Evolutionary conservation across 345 rosid species (phyloP), one percentile per base, ranked within the genome.

Genomic region (Euphorbia lathyris): DNA sequence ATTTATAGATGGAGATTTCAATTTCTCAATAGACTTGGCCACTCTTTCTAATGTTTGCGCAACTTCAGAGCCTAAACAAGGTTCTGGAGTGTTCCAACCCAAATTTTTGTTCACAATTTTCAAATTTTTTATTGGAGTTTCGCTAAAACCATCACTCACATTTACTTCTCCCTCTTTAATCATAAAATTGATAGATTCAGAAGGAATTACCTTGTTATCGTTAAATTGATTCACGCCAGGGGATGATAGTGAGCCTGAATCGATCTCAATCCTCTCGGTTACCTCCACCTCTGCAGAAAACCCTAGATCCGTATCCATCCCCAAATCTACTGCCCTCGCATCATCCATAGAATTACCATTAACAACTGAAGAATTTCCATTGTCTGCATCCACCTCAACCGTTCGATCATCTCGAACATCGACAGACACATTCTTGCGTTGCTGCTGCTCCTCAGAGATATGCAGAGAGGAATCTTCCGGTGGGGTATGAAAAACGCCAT

Each of bases 301-400:
- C 74, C 80, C 84, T 72, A 74, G 10, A 66, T 82, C 84, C 26
- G 76, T 72, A 65, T 81, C 84, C 76, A 77, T 74, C 43, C 81
- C 83, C 78, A 83, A 70, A 71, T 83, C 81, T 29, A 79, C 79
- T 27, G 67, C 75, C 58, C 43, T 59, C 56, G 9, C 64, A 17
- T 45, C 61, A 9, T 40, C 76, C 52, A 7, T 34, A 50, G 23
- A 38, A 32, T 23, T 67, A 13, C 43, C 53, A 55, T 58, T 64
- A 58, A 53, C 59, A 34, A 12, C 58, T 25, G 14, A 65, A 17
- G n/a, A 51, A 25, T 32, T 14, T 25, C 74, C 19, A 66, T 42
- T 34, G 26, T 38, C 7, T 27, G 45, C 52, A 2, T 0, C 42
- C 27, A n/a, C 20, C 7, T 47, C 68, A 8, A 14, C 58, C 34